These are phyloP conservation scores for Cladosporium cucumerinum DNA, from an alignment of 2,329 filamentous ascomycete genomes.

Conservation along the genomic window DNA sequence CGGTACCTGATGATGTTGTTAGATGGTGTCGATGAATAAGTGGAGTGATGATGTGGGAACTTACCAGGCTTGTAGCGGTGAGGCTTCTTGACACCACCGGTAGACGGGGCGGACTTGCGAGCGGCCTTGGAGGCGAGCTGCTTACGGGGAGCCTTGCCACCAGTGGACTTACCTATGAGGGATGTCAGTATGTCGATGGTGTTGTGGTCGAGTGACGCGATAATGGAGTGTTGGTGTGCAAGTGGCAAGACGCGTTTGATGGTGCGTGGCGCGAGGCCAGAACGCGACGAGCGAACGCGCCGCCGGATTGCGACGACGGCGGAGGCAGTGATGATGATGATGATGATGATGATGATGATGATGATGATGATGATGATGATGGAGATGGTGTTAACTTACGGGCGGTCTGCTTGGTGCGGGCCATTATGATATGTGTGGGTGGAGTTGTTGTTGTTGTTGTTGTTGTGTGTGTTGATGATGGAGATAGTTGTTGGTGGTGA, in stretches of 20 bases:
- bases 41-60: slow-evolving; percentile 22
- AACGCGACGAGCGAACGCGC: slow-evolving; percentile 19
- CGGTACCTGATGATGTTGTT: slow-evolving; percentile 56
- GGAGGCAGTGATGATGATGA: slow-evolving; percentile 63
- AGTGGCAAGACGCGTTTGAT: slow-evolving; percentile 18
- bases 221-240: slow-evolving; percentile 16
- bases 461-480: slow-evolving; percentile 26
- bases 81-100: slow-evolving; percentile 65
- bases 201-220: slow-evolving; percentile 9
- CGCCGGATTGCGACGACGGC: slow-evolving; percentile 59
- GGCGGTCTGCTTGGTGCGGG: slow-evolving; percentile 56
- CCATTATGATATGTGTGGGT: slow-evolving; percentile 41
- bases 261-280: slow-evolving; percentile 22
- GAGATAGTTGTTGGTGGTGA: slow-evolving; percentile 21
- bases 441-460: too few species aligned
- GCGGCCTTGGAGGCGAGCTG: slow-evolving; percentile 99
- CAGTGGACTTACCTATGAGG: slow-evolving; percentile 65
- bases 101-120: slow-evolving; percentile 95
- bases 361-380: slow-evolving; percentile 36
- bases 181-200: slow-evolving; percentile 33
- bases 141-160: slow-evolving; percentile 77
- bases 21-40: slow-evolving; percentile 23
- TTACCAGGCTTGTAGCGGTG: slow-evolving; percentile 53
- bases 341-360: slow-evolving; percentile 41
- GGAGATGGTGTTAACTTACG: slow-evolving; percentile 43